Evolutionary conservation across 768 basidiomycete genomes (phyloP), one percentile per base, ranked within the genome.

Genomic region (Leccinum ochraceum): DNA sequence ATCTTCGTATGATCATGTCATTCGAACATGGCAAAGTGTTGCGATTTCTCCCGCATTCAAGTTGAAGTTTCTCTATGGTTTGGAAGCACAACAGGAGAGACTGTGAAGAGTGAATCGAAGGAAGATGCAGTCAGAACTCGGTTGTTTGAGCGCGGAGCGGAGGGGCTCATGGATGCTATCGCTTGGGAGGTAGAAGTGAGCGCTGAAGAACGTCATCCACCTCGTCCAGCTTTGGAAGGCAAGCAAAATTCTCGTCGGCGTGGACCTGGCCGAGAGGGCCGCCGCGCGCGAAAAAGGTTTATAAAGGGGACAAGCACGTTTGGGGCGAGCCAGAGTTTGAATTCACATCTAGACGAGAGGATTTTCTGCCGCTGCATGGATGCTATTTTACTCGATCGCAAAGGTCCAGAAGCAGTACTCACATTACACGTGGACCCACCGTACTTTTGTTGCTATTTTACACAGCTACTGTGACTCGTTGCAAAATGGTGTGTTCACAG

Each of bases 151-250:
- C 73, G 75, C n/a, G 75, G 75, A 8, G 63, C 64, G 16, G 88
- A 84, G 0, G 89, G 85, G 10, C 78, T 80, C 52, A 94, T 91
- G 52, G 91, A 92, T 6, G 86, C 83, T 65, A 92, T 87, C 30
- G 89, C 85, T 64, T 88, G 84, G 6, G 91, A 92, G 7, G 86
- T 81, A 1, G 89, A 85, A 2, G 90, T 92, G 14, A 92, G 77
- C 28, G 16, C 70, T 80, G 63, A 99, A 98, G 80, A 97, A 98
- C 72, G 69, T 95, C 59, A 93, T 99, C 80, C 97, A 98, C 73
- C 74, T 91, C 36, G 95, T 99, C 7, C 97, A 99, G 75, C 85
- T 98, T 60, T 98, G 95, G 95, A 99, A 99, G 74, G 96, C 97
- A 28, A 90, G 91, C 37, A 94, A 94, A 76, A 93, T 94, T 58